These are phyloP conservation scores for Salix dunnii DNA, from an alignment of 345 rosid genomes.

Conservation along the genomic window DNA sequence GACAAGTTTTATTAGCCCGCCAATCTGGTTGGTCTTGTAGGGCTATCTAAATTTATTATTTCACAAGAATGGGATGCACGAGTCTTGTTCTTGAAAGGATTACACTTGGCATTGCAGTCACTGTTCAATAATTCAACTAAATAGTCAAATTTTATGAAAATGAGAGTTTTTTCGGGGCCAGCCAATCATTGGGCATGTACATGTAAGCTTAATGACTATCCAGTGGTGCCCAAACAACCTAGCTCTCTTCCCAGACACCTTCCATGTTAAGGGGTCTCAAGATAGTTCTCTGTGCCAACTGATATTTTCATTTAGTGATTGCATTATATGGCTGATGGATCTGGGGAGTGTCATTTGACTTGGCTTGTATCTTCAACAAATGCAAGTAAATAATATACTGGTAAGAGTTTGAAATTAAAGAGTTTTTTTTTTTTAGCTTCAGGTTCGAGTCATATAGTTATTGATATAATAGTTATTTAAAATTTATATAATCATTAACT, in stretches of 20 bases:
- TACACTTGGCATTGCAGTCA: not conserved
- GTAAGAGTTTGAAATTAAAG: too few relatives aligned
- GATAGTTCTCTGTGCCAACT: not conserved
- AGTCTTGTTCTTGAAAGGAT: not conserved
- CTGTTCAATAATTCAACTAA: not conserved
- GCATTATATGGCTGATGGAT: not conserved
- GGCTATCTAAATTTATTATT: not conserved
- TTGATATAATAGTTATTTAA: too few relatives aligned
- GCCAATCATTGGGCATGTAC: not conserved
- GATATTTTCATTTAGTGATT: not conserved
- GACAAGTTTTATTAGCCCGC: not conserved
- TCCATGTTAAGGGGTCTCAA: not conserved
- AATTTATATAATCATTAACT: too few relatives aligned
- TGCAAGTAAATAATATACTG: too few relatives aligned
- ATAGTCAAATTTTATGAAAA: not conserved
- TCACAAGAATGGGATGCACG: not conserved
- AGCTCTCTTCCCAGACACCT: not conserved
- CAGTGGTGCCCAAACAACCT: not conserved
- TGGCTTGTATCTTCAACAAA: not conserved
- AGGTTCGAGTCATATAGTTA: too few relatives aligned
- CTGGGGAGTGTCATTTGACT: not conserved
- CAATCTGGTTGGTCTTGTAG: not conserved
- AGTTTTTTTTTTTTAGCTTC: too few relatives aligned
- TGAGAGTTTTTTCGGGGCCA: not conserved
- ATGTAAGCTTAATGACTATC: too few relatives aligned